Base-by-base conservation (phyloP, 768 basidiomycete species). In the Boletus sp. region DNA sequence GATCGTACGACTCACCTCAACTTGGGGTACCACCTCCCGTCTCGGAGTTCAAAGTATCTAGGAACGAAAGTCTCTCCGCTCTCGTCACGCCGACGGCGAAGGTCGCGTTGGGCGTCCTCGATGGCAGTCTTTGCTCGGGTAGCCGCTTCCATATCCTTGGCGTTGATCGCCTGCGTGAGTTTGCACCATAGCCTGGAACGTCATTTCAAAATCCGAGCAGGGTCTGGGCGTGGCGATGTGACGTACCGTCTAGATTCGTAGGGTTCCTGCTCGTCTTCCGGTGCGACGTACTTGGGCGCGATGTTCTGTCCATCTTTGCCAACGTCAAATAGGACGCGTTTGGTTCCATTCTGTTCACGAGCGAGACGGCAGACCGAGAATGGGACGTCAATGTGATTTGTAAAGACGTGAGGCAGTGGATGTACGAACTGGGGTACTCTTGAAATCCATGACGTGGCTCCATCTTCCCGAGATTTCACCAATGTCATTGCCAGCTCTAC, bases 101-200 rank as follows among this genome's bases (percentile, higher is more conserved):
- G 72, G 64, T 97, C 94, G 47, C 97, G 80, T 74, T 98, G 95
- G 28, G 85, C 85, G 61, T 96, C 94, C 75, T 99, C 97, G 1
- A 99, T 91, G 12, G 80, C 80, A 3, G 84, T 83, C 79, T 99
- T 99, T 47, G 93, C 92, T 29, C 82, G 83, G 5, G 94, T 97
- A 24, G 97, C 97, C 11, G 84, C 87, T 64, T 95, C 92, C 93
- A 98, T 96, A 71, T 99, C 94, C 67, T 89, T 92, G 33, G 78
- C 78, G 32, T 80, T 70, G 72, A 99, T 98, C 18, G 96, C 97
- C 17, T 79, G 76, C 28, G 97, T 98, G 42, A 99, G 75, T 46
- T 85, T 79, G 39, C 77, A 67, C 97, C 97, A 99, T 52, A 98
- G 73, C 64, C 54, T 47, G 32, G 24, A 14, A 29, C 17, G 32